Evolutionary conservation across 768 basidiomycete genomes (phyloP).

Genomic region (Psilocybe azurescens): DNA sequence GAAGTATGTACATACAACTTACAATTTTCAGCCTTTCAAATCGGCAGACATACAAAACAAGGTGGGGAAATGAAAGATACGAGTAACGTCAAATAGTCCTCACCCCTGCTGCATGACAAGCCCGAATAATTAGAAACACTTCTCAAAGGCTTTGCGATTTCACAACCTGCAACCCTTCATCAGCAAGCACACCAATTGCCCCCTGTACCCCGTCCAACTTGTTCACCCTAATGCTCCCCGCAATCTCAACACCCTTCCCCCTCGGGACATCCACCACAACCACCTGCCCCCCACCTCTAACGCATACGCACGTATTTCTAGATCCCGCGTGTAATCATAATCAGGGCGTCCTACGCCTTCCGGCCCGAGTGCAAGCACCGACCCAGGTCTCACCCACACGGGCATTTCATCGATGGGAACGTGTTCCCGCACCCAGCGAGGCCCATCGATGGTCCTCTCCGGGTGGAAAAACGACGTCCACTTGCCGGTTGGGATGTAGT

Average conservation of each 20-base stretch:
- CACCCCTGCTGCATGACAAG: too few species aligned
- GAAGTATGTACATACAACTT: neutral
- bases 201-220: conserved; percentile 11
- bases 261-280: conserved; percentile 46
- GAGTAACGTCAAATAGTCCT: too few species aligned
- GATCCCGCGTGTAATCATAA: conserved; percentile 55
- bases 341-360: conserved; percentile 57
- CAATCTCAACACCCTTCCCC: conserved; percentile 45
- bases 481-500: conserved; percentile 63
- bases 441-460: conserved; percentile 58
- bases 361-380: conserved; percentile 64
- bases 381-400: conserved; percentile 66
- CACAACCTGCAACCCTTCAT: neutral
- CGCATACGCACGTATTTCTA: conserved; percentile 61
- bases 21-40: too few species aligned
- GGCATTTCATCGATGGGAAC: conserved; percentile 71
- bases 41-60: too few species aligned
- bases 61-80: too few species aligned
- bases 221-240: conserved; percentile 43
- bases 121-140: neutral
- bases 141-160: neutral
- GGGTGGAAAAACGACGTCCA: conserved; percentile 69
- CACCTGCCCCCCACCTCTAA: conserved; percentile 43
- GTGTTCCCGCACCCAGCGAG: conserved; percentile 64
- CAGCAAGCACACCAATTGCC: neutral